Conservation (phyloP, 306 rosid species). For the Cyamopsis tetragonoloba region DNA sequence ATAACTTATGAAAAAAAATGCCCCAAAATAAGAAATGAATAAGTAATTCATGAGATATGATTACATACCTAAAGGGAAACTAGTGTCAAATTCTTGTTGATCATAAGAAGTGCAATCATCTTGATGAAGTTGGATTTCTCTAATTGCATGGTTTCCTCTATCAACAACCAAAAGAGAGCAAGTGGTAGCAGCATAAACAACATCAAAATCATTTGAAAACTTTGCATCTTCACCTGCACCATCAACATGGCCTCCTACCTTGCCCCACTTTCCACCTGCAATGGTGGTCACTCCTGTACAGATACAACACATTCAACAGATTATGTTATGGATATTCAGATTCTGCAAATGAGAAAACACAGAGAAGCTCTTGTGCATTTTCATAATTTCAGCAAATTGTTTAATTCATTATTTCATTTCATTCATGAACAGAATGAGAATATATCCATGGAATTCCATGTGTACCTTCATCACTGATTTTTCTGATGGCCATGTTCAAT, state of each 20-base stretch:
- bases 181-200: slow-evolving; percentile 65
- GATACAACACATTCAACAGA: too few relatives aligned
- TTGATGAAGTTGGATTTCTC: slow-evolving; percentile 86
- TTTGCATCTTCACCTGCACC: slow-evolving; percentile 98
- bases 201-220: slow-evolving; percentile 85
- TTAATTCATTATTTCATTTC: slow-evolving; percentile 2
- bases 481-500: slow-evolving; percentile 92
- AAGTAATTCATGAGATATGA: slow-evolving; percentile 5
- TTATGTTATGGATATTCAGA: neutral
- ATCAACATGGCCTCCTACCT: slow-evolving; percentile 83
- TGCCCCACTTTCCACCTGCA: slow-evolving; percentile 95
- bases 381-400: neutral
- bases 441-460: neutral
- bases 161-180: slow-evolving; percentile 93
- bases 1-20: slow-evolving; percentile 7
- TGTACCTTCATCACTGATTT: slow-evolving; percentile 79
- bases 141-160: slow-evolving; percentile 89
- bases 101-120: slow-evolving; percentile 57
- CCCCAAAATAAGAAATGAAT: neutral
- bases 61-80: slow-evolving; percentile 67
- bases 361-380: neutral
- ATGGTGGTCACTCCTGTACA: slow-evolving; percentile 85
- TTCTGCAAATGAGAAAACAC: neutral
- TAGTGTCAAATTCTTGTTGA: slow-evolving; percentile 42
- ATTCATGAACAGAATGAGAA: neutral